These are phyloP conservation scores for Lactuca saligna DNA, from an alignment of 129 eudicot species.

Conservation along the genomic window DNA sequence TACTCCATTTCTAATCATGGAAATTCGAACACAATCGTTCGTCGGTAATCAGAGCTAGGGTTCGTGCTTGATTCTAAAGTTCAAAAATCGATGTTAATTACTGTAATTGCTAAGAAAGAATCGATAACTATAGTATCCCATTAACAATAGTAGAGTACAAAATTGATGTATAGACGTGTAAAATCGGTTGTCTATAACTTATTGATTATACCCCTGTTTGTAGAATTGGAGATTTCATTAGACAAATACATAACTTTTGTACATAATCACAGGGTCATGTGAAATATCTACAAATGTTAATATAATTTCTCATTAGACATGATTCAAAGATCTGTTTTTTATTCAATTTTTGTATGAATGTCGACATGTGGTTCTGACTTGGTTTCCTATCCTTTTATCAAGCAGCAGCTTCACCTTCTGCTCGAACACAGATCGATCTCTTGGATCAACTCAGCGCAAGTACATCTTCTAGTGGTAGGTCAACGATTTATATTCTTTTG, in stretches of 20 bases:
- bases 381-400: slow-evolving; percentile 12
- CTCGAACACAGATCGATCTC: slow-evolving; percentile 81
- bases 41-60: slow-evolving; percentile 9
- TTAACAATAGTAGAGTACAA: not conserved
- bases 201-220: no score
- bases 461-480: slow-evolving; percentile 51
- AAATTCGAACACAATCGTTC: not conserved
- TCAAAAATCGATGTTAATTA: not conserved
- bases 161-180: not conserved
- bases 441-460: slow-evolving; percentile 73
- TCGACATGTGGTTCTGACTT: slow-evolving; percentile 16
- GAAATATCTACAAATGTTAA: not conserved
- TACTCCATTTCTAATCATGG: not conserved
- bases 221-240: no score
- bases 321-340: not conserved
- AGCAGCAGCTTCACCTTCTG: slow-evolving; percentile 58
- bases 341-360: not conserved
- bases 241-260: not conserved
- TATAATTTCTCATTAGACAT: not conserved
- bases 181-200: no score
- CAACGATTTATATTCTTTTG: no score
- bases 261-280: slow-evolving; percentile 4
- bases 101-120: slow-evolving; percentile 1
- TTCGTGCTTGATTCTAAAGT: slow-evolving; percentile 3
- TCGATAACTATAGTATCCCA: not conserved